phyloP scores from a whole-genome alignment of 2,329 filamentous ascomycete species.

The Xylariaceae sp. region DNA sequence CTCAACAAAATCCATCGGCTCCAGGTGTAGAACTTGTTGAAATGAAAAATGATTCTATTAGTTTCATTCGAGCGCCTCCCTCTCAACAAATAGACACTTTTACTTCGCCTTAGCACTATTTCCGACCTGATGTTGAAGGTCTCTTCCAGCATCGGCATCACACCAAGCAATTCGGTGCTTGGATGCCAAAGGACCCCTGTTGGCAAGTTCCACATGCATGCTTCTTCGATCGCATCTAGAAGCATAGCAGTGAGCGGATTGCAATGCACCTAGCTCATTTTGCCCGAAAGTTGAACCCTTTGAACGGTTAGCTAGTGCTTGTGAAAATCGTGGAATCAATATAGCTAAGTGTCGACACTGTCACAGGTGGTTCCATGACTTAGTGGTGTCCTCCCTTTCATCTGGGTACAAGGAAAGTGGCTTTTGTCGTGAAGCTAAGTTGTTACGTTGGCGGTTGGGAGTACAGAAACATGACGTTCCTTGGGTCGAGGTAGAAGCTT shows the following conservation, averaged over 20 bases:
- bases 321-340: slow-evolving; percentile 32
- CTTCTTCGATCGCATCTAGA: slow-evolving; percentile 30
- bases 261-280: neutral
- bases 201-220: slow-evolving; percentile 18
- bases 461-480: slow-evolving; percentile 18
- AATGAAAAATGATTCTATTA: neutral
- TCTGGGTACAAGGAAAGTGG: slow-evolving; percentile 23
- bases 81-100: slow-evolving; percentile 27
- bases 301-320: slow-evolving; percentile 25
- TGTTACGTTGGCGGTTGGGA: slow-evolving; percentile 28
- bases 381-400: slow-evolving; percentile 8
- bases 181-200: slow-evolving; percentile 30
- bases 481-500: neutral
- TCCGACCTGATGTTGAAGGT: too few species aligned
- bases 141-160: too few species aligned
- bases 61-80: slow-evolving; percentile 24
- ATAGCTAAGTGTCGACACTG: slow-evolving; percentile 27
- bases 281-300: slow-evolving; percentile 9
- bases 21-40: slow-evolving; percentile 34
- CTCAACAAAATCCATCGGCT: slow-evolving; percentile 29
- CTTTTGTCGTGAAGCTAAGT: slow-evolving; percentile 27
- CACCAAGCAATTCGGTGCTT: too few species aligned
- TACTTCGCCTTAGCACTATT: slow-evolving; percentile 14
- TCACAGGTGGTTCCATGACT: slow-evolving; percentile 29
- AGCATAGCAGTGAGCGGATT: slow-evolving; percentile 24